Percentiles rank a stretch among this genome's conserved stretches.
These are phyloP conservation scores for Phoma sp. DNA, from an alignment of 2,329 filamentous ascomycete genomes.

Conservation along the genomic window DNA sequence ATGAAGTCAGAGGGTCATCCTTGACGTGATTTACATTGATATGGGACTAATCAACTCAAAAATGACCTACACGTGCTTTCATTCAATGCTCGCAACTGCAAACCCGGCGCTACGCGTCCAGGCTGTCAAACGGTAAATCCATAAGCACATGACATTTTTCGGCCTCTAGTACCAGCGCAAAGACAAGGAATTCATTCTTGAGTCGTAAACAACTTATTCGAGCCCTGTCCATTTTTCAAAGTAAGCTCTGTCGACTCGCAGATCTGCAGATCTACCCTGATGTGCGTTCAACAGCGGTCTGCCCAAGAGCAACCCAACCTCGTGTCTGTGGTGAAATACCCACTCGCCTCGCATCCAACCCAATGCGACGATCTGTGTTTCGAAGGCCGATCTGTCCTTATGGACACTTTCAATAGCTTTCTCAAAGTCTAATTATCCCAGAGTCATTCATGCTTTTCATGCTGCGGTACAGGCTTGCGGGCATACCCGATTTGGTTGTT, in stretches of 20 bases:
- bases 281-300: neutral
- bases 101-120: neutral
- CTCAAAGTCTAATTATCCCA: neutral
- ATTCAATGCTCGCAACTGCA: neutral
- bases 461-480: neutral
- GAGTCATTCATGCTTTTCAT: neutral
- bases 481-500: conserved; percentile 4
- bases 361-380: neutral
- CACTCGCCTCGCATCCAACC: neutral
- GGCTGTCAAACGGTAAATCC: neutral
- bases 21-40: neutral
- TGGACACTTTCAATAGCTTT: conserved; percentile 1
- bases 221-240: neutral
- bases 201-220: neutral
- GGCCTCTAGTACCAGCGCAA: neutral
- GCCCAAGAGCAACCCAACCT: neutral
- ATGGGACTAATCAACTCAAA: neutral
- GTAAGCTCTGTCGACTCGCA: conserved; percentile 9
- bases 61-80: neutral
- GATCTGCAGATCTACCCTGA: conserved; percentile 10
- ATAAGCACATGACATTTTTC: neutral
- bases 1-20: neutral
- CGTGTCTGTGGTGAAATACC: neutral
- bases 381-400: neutral
- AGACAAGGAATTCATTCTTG: neutral